phyloP scores from a whole-genome alignment of 2,329 filamentous ascomycete species.

The Fusarium burgessii region DNA sequence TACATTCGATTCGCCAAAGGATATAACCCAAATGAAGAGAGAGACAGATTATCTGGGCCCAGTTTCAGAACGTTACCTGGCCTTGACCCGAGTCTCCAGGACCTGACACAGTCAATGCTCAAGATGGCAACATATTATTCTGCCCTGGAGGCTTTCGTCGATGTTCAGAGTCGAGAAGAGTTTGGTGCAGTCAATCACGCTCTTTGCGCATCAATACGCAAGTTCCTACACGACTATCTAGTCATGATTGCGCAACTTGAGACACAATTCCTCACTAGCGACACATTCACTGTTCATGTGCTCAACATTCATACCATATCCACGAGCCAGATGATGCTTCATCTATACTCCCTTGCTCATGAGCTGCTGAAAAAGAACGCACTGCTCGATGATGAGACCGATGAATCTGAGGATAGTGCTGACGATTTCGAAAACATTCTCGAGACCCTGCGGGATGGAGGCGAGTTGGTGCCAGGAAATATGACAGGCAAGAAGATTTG shows the following conservation, averaged over 20 bases:
- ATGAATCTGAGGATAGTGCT: conserved; percentile 78
- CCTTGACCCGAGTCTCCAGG: conserved; percentile 89
- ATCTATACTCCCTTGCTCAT: conserved; percentile 87
- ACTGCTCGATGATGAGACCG: conserved; percentile 82
- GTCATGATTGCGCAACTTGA: conserved; percentile 94
- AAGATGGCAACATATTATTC: conserved; percentile 95
- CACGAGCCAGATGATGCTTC: conserved; percentile 90
- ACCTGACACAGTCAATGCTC: conserved; percentile 88
- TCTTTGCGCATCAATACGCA: conserved; percentile 93
- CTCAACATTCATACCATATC: conserved; percentile 92
- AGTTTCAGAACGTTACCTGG: conserved; percentile 83
- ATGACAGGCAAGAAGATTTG: conserved; percentile 91
- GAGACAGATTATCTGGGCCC: conserved; percentile 86
- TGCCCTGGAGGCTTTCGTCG: conserved; percentile 91
- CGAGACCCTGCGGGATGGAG: conserved; percentile 87
- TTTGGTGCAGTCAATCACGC: conserved; percentile 97
- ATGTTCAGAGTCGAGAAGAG: conserved; percentile 92
- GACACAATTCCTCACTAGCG: conserved; percentile 89
- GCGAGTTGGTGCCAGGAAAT: conserved; percentile 81
- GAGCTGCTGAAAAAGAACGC: conserved; percentile 91
- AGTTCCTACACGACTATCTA: conserved; percentile 91
- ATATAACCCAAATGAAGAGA: conserved; percentile 87
- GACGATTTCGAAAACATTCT: conserved; percentile 94
- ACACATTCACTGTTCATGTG: conserved; percentile 90
- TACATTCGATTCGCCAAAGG: conserved; percentile 88